Percentiles rank a stretch among this genome's conserved stretches.
phyloP scores from a whole-genome alignment of 2,329 filamentous ascomycete species.

The Stachybotrys echinatus region DNA sequence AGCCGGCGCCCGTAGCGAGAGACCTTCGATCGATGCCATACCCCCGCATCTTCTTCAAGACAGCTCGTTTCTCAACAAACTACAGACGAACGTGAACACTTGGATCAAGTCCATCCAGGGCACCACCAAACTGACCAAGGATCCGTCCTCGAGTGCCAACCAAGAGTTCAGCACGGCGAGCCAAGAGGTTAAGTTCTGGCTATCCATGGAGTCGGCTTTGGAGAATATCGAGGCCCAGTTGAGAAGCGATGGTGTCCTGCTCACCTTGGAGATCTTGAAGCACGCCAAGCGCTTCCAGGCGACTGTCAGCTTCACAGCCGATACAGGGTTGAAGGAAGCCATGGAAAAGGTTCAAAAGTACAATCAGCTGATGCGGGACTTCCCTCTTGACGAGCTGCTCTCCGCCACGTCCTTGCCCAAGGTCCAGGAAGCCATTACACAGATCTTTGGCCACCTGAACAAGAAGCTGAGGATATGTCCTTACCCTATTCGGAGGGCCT shows the following conservation, averaged over 20 bases:
- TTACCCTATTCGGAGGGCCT: conserved; percentile 85
- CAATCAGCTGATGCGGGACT: conserved; percentile 98
- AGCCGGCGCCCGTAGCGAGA: conserved; percentile 59
- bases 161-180: conserved; percentile 65
- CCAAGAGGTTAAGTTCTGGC: conserved; percentile 98
- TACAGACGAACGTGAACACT: conserved; percentile 89
- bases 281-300: conserved; percentile 98
- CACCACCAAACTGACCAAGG: conserved; percentile 89
- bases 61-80: conserved; percentile 85
- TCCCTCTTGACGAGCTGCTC: conserved; percentile 88
- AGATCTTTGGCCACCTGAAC: conserved; percentile 93
- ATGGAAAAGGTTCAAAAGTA: conserved; percentile 97
- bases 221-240: conserved; percentile 90
- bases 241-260: conserved; percentile 76
- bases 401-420: conserved; percentile 87
- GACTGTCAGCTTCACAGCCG: conserved; percentile 91
- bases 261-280: conserved; percentile 92
- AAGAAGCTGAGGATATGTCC: conserved; percentile 96
- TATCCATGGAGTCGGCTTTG: conserved; percentile 91
- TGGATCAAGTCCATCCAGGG: conserved; percentile 99
- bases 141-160: conserved; percentile 59
- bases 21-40: conserved; percentile 74
- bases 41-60: conserved; percentile 73
- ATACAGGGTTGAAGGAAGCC: conserved; percentile 93
- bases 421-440: conserved; percentile 78